Evolutionary conservation across 345 rosid genomes (phyloP), one percentile per base, ranked within the genome.

Genomic region (Rhodomyrtus tomentosa): DNA sequence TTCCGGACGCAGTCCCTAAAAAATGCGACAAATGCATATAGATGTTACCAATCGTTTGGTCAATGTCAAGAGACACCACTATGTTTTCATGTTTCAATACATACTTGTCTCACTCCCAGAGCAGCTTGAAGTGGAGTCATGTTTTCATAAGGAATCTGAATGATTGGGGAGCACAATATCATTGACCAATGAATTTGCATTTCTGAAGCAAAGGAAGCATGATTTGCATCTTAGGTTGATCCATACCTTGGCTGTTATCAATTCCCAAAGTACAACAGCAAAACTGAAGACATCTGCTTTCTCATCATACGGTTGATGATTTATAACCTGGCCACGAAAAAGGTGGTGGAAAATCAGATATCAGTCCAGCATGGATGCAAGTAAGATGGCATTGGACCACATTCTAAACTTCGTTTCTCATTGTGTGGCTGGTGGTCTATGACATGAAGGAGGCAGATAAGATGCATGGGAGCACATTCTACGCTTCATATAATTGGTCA

Each of bases 111-210:
- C 62, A 94, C 98, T 88, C 95, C 98, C 86, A 94, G 81, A 29
- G 98, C 98, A 84, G 95, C 98, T 86, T 94, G 98, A 62, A 94
- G 84, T 25, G 98, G 98, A 79, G 93, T 92, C 96, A 91, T 87
- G 85, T 85, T 85, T 68, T 90, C 91, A 86, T 94, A 94, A 29
- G 96, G 96, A 81, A 94, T 90, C 98, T 94, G 87, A 76, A 85
- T 50, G 9, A 80, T 32, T 50, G 20, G 5, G 56, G 73, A 83
- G 50, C 68, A 48, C 15, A 52, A 74, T 81, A 51, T 68, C 42
- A 62, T 36, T 68, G 84, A 24, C n/a, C 48, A 40, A 73, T 36
- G 62, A 72, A 82, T 81, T 72, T 48, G 32, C 20, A 54, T 24
- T 59, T 73, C 16, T 84, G 42, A 52, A 55, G 58, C 51, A 83